Conservation (phyloP, 345 rosid species). For the Salix arbutifolia region DNA sequence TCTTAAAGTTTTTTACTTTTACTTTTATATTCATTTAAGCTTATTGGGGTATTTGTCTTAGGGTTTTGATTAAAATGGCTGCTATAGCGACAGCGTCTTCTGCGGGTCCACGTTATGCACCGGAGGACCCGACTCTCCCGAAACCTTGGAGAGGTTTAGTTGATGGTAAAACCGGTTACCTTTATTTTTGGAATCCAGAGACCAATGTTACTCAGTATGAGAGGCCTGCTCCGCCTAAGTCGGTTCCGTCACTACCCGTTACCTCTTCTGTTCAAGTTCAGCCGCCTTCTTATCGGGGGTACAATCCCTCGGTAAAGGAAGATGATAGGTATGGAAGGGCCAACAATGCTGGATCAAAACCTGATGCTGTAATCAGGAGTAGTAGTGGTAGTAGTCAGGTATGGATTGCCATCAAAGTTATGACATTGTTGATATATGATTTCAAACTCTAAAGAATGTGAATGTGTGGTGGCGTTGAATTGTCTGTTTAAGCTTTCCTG, state of each 20-base stretch:
- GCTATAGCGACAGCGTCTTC: conserved; percentile 57
- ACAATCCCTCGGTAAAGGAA: conserved; percentile 44
- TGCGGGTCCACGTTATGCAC: conserved; percentile 69
- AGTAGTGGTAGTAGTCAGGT: conserved; percentile 39
- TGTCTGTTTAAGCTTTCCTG: background rate
- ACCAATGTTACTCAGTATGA: conserved; percentile 95
- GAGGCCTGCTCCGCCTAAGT: conserved; percentile 43
- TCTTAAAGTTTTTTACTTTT: background rate
- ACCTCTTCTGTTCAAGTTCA: conserved; percentile 65
- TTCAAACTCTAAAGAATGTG: background rate
- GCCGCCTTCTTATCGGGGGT: conserved; percentile 38
- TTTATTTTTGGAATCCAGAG: conserved; percentile 95
- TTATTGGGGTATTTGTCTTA: background rate
- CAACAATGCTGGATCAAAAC: conserved; percentile 36
- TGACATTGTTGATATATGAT: too few species aligned
- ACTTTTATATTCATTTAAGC: background rate
- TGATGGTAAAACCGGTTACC: conserved; percentile 84
- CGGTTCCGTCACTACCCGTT: conserved; percentile 35
- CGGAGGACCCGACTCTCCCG: conserved; percentile 88
- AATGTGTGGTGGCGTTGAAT: background rate
- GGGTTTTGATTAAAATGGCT: conserved; percentile 25
- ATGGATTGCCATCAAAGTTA: background rate
- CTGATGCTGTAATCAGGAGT: conserved; percentile 38
- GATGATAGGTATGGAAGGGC: conserved; percentile 48
- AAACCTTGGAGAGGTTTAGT: conserved; percentile 97